These are phyloP conservation scores for Xylariomycetidae sp. DNA, from an alignment of 2,329 filamentous ascomycete species.

Conservation along the genomic window DNA sequence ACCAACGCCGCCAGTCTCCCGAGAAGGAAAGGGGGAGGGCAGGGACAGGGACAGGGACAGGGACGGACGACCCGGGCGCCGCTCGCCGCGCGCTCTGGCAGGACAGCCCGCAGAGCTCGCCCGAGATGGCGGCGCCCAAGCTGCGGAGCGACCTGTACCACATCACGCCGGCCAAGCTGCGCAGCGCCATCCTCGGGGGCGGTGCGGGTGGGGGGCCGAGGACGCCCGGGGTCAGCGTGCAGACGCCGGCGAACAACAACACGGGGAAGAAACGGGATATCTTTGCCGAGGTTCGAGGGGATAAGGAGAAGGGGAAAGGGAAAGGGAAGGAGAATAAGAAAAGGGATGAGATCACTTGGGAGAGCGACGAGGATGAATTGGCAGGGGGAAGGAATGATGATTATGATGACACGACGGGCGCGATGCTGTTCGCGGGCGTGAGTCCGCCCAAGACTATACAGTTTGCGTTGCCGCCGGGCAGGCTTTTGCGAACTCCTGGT, in stretches of 20 bases:
- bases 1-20: slow-evolving; percentile 28
- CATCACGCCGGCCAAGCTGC: slow-evolving; percentile 60
- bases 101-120: slow-evolving; percentile 64
- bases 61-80: slow-evolving; percentile 19
- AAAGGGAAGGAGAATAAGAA: slow-evolving; percentile 30
- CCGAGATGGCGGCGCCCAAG: slow-evolving; percentile 75
- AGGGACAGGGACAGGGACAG: neutral
- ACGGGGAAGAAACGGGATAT: slow-evolving; percentile 47
- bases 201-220: slow-evolving; percentile 46
- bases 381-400: too few relatives aligned
- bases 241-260: slow-evolving; percentile 73
- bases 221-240: slow-evolving; percentile 80
- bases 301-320: slow-evolving; percentile 17
- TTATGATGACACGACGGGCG: slow-evolving; percentile 49
- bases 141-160: slow-evolving; percentile 77
- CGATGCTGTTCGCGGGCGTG: slow-evolving; percentile 62
- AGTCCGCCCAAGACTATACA: slow-evolving; percentile 94
- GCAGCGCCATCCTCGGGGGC: slow-evolving; percentile 29
- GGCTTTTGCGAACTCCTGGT: slow-evolving; percentile 77
- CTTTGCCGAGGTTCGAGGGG: slow-evolving; percentile 31
- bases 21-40: slow-evolving; percentile 22
- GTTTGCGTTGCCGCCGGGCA: slow-evolving; percentile 73
- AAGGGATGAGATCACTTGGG: slow-evolving; percentile 61
- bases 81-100: slow-evolving; percentile 39
- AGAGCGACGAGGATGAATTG: slow-evolving; percentile 51